Conservation (phyloP, 2,329 filamentous ascomycete species). For the Neofusicoccum umdonicola region DNA sequence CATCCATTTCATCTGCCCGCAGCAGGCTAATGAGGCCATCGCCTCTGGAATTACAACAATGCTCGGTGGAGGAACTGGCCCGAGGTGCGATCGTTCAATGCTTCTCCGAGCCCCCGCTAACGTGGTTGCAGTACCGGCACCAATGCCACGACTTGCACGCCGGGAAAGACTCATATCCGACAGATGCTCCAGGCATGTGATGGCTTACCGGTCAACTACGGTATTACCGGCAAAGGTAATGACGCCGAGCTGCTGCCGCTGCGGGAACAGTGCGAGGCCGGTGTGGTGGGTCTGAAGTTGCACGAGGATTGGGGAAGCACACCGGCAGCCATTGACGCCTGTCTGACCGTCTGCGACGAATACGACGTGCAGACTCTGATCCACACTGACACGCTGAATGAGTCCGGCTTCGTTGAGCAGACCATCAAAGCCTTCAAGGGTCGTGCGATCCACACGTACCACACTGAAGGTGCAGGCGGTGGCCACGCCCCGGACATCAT, state of each 20-base stretch:
- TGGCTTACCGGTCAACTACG: constrained; percentile 76
- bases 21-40: constrained; percentile 81
- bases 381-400: constrained; percentile 89
- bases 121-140: constrained; percentile 66
- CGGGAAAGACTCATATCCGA: constrained; percentile 75
- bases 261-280: constrained; percentile 76
- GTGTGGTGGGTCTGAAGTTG: constrained; percentile 85
- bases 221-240: constrained; percentile 92
- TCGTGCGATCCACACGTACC: constrained; percentile 92
- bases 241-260: constrained; percentile 70
- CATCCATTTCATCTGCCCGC: constrained; percentile 92
- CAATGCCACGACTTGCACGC: constrained; percentile 90
- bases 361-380: constrained; percentile 91
- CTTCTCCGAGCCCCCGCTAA: constrained; percentile 22
- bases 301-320: constrained; percentile 97
- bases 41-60: constrained; percentile 86
- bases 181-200: constrained; percentile 91
- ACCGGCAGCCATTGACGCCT: constrained; percentile 86
- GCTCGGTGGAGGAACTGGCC: constrained; percentile 86
- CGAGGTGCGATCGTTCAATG: constrained; percentile 57
- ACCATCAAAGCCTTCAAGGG: constrained; percentile 82
- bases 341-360: constrained; percentile 77
- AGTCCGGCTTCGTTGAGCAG: constrained; percentile 94
- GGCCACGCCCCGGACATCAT: constrained; percentile 97
- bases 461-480: constrained; percentile 92